Evolutionary conservation across 768 basidiomycete species (phyloP), one percentile per base, ranked within the genome.

Genomic region (Dentipellis fragilis): DNA sequence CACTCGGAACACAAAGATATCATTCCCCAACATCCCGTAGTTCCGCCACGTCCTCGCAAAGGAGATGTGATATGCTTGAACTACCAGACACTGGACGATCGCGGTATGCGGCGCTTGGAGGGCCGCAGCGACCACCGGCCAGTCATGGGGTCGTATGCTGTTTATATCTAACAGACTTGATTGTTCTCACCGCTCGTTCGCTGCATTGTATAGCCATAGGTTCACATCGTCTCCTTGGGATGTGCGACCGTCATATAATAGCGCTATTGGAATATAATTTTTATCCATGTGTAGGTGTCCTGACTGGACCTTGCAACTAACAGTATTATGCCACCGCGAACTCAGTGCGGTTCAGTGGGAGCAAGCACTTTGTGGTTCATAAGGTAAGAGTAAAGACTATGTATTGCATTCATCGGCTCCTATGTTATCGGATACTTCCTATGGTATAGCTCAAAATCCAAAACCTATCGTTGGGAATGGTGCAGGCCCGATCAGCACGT

Each of bases 61-160:
- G 91, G 91, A 2, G 88, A 92, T 48, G 75, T 94, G 2, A 68
- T 83, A 7, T 89, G 88, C 63, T 66, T 92, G 3, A 70, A 71
- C 45, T 94, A 94, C 64, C 70, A 79, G 59, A 88, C 85, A 12
- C 74, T 93, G 17, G 81, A 87, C 58, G 89, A 94, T 65, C 73
- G 75, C 34, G 80, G 73, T 7, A 92, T 94, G 85, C 75, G 81
- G 40, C 74, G 78, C 55, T 67, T 94, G 54, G 85, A 87, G 66
- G 90, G 87, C 14, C 77, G 85, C 45, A 87, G 85, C 60, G 90
- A 93, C 67, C 90, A 93, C 65, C 72, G 90, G 38, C 90, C 90
- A 0, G 89, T 93, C n/a, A 80, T 89, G 58, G 87, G 87, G 54
- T 79, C 80, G 21, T 92, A 87, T 64, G 80, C 80, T 42, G 73